Conservation (phyloP, 140 eudicot genomes). For the Anethum foeniculum region DNA sequence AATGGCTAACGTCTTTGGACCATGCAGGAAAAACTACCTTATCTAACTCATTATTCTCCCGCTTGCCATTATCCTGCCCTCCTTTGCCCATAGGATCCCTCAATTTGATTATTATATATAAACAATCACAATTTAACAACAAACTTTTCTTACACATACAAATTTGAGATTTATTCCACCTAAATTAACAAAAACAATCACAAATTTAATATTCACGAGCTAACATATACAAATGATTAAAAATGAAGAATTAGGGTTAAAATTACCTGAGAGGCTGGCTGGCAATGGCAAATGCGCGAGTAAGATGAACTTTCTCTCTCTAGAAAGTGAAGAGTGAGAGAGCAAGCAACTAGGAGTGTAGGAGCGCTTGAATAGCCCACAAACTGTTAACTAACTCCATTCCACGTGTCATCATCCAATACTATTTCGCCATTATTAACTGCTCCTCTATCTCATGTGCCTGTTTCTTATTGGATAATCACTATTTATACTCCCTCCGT, state of each 20-base stretch:
- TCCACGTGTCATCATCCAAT: background rate
- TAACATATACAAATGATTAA: background rate
- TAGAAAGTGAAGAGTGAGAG: background rate
- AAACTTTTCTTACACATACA: background rate
- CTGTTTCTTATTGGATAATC: no score
- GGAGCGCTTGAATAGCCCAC: background rate
- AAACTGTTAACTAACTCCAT: background rate
- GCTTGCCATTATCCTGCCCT: constrained; percentile 39
- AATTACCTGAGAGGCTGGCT: no score
- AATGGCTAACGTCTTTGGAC: constrained; percentile 66
- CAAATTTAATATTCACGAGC: background rate
- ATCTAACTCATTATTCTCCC: constrained; percentile 21
- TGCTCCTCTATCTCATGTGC: no score
- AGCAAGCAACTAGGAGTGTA: background rate
- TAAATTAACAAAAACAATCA: background rate
- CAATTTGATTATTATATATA: constrained; percentile 12
- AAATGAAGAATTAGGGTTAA: background rate
- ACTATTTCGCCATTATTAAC: no score
- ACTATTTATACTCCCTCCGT: no score
- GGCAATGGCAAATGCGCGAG: background rate
- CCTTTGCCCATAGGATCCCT: constrained; percentile 52
- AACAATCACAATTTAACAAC: background rate
- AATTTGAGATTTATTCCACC: background rate
- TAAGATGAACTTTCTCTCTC: background rate
- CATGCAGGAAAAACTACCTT: constrained; percentile 45